Base-by-base conservation (phyloP, 768 basidiomycete genomes). In the Leccinum disarticulatum region DNA sequence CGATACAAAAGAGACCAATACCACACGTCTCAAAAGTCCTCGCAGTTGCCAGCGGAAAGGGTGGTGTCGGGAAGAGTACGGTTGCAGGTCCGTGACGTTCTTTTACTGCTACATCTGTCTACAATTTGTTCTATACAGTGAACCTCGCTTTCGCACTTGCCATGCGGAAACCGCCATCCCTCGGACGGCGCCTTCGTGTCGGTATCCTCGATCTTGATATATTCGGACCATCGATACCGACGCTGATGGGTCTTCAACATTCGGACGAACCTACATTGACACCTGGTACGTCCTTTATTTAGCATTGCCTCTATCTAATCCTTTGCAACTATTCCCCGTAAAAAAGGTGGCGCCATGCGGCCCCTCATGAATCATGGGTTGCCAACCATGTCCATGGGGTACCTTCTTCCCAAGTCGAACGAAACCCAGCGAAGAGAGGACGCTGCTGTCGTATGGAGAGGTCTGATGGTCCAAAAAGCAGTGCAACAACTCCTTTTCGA, bases 391-490 rank as follows among this genome's bases (percentile, higher is more conserved):
- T 97, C 95, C 1, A 97, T 99, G 86, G 96, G 95, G 3, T 99
- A 94, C 71, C 83, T 99, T 13, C 81, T 98, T 14, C 88, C 91
- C 1, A 76, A 77, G 57, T 68, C 79, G 1, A 64, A 77, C 33
- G 79, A 81, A 7, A 76, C 77, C 30, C 77, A 77, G 47, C 77
- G 82, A 3, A 81, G 81, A 56, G 80, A 80, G 36, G 93, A 95
- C 69, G 85, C 87, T 0, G 87, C 95, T 0, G 81, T 98, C 33
- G 92, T 96, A 31, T 99, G 96, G 96, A 83, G 96, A 27, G 96
- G 96, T 3, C 82, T 97, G 22, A 98, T 98, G 96, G 96, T 98
- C 1, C 95, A 96, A 76, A 98, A 98, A 70, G 95, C 95, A 27
- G 93, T 95, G 0, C 95, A 98, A 71, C 95, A 98, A 70, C 80